Evolutionary conservation across 179 eudicot genomes (phyloP), one percentile per base, ranked within the genome.

Genomic region (Beta corolliflora): DNA sequence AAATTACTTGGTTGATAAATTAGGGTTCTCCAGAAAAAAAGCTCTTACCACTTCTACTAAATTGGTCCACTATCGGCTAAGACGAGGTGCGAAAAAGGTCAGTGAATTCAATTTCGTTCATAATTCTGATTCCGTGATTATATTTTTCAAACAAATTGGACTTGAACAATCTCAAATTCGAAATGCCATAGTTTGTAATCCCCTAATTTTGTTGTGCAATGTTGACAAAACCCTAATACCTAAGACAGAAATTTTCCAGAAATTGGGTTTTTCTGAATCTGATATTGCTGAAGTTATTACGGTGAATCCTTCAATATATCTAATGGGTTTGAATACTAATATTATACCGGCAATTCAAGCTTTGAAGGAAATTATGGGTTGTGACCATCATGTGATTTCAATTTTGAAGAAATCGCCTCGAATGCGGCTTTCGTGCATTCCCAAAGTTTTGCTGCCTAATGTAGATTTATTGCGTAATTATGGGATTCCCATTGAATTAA

Each of bases 151-250:
- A 12, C 45, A 68, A 36, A 12, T 29, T 52, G 85, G 83, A 12
- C 54, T 80, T 11, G 54, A 73, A 6, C 64, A 80, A 61, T 45
- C 85, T 66, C 88, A 83, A 10, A 77, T 85, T 72, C 29, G 82
- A 19, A 45, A 23, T 5, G 16, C 69, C 18, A 66, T 80, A 16
- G 25, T 31, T 53, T 14, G 1, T 7, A 13, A 56, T 21, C 83
- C 85, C 15, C 19, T n/a, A 50, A 23, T 83, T 71, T 79, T 85
- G 29, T 11, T 52, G 0, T 7, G 72, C 25, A 60, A 72, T 9
- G 75, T 79, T 58, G 76, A 80, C 12, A 14, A 85, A 80, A 85
- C 84, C 83, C 83, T 85, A 55, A 78, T 52, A 41, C 88, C 85
- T 44, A 85, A 85, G 64, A 23, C 80, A 23, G 60, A 73, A 71